These are phyloP conservation scores for Pythium phragmitis DNA, from an alignment of 352 stramenopile genomes.

Conservation along the genomic window DNA sequence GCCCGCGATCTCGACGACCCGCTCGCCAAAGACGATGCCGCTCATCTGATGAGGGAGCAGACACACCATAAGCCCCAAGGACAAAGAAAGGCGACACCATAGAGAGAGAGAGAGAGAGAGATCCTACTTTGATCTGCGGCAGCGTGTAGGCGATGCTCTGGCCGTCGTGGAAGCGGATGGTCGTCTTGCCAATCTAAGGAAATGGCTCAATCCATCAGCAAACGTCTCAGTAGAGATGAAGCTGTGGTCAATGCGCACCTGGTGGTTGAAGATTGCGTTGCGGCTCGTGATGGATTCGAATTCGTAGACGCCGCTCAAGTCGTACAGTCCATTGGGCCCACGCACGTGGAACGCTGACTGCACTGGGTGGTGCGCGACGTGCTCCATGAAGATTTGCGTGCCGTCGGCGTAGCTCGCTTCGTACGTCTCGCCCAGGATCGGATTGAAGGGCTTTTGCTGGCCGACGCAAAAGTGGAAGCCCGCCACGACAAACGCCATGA, in stretches of 20 bases:
- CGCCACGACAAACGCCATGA: constrained; percentile 67
- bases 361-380: constrained; percentile 71
- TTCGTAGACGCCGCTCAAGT: constrained; percentile 58
- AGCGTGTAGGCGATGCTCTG: constrained; percentile 61
- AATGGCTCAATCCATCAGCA: not conserved
- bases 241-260: constrained; percentile 23
- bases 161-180: constrained; percentile 53
- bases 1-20: constrained; percentile 65
- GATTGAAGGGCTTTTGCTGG: constrained; percentile 81
- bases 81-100: not conserved
- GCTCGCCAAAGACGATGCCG: constrained; percentile 66
- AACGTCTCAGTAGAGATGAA: not conserved
- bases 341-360: constrained; percentile 56
- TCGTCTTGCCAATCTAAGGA: constrained; percentile 19
- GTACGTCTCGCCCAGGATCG: constrained; percentile 79
- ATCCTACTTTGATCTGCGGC: constrained; percentile 66
- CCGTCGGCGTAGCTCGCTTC: constrained; percentile 70
- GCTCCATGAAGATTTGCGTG: constrained; percentile 66
- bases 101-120: not conserved
- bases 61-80: too few relatives aligned
- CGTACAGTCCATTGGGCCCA: constrained; percentile 49
- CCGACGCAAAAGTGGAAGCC: constrained; percentile 73
- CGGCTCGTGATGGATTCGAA: constrained; percentile 69
- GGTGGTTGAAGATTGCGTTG: constrained; percentile 70
- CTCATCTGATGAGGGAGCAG: constrained; percentile 40